Evolutionary conservation across 2,329 filamentous ascomycete species (phyloP), one percentile per base, ranked within the genome.

Genomic region (Xylariales sp.): DNA sequence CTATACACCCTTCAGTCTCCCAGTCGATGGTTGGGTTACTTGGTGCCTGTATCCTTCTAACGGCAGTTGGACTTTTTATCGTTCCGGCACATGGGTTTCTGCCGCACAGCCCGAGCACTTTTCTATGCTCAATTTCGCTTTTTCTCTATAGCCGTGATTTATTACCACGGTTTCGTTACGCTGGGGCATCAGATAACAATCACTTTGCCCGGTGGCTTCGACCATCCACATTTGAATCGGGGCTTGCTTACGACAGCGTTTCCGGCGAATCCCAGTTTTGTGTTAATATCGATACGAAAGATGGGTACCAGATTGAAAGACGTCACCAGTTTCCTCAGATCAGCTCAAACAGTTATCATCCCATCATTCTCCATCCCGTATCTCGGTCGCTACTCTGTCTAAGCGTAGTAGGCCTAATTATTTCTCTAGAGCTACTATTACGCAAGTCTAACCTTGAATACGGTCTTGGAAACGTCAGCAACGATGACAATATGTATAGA

Each of bases 401-500:
- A n/a, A 2, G 10, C 3, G 46, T 49, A 3, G n/a, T 43, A 9
- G 36, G 55, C 9, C 18, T 65, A 3, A 54, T 65, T 0, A 3
- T 48, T 48, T 7, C 49, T 18, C 48, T 65, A 9, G 55, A 65
- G 32, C 9, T 55, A 3, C 5, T 59, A 2, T 12, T 65, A 1
- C 39, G 5, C 5, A 54, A 32, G 6, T 65, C 62, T 0, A 59
- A 60, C 7, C 18, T 50, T 3, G 34, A 66, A 52, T 2, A 52
- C 2, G 64, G 64, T 3, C 57, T 66, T 14, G 57, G 64, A 10
- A 34, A 62, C 23, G 12, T 52, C 7, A 41, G 18, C 6, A 28
- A 16, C 1, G 14, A 45, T n/a, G 12, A 8, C 7, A 16, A 32
- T 3, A 39, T 3, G 0, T 62, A 66, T 45, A 34, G 56, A 52